phyloP scores from a whole-genome alignment of 768 basidiomycete species.

The Rhodotorula babjevae region DNA sequence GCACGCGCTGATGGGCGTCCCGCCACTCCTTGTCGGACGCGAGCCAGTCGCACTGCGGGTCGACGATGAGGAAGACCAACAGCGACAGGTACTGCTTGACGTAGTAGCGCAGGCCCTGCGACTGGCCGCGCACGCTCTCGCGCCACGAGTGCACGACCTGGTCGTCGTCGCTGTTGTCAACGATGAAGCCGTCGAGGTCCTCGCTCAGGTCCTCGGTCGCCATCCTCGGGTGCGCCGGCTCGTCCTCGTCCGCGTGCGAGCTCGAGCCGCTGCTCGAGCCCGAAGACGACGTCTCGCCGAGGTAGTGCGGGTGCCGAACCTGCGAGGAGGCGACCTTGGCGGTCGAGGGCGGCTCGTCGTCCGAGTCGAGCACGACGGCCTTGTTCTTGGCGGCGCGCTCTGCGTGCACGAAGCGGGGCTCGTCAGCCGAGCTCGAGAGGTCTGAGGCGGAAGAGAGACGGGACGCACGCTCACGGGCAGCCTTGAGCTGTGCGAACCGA shows the following conservation, averaged over 20 bases:
- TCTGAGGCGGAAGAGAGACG: background rate
- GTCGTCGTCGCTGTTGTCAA: background rate
- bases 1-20: slow-evolving; percentile 4
- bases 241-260: background rate
- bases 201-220: background rate
- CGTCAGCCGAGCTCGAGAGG: background rate
- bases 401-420: background rate
- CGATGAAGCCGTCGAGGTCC: background rate
- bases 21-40: background rate
- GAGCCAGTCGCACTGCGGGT: slow-evolving; percentile 27
- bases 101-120: slow-evolving; percentile 1
- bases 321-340: background rate
- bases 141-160: background rate
- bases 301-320: background rate
- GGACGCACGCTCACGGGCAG: slow-evolving; percentile 3
- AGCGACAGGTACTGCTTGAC: slow-evolving; percentile 26
- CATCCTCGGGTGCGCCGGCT: background rate
- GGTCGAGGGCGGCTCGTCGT: background rate
- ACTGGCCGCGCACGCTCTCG: background rate
- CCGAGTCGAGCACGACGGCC: slow-evolving; percentile 15
- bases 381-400: background rate
- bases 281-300: background rate
- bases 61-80: slow-evolving; percentile 19
- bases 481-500: slow-evolving; percentile 15
- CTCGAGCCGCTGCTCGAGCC: background rate